These are phyloP conservation scores for Solanum pinnatisectum DNA, from an alignment of 257 asterid genomes.

Conservation along the genomic window DNA sequence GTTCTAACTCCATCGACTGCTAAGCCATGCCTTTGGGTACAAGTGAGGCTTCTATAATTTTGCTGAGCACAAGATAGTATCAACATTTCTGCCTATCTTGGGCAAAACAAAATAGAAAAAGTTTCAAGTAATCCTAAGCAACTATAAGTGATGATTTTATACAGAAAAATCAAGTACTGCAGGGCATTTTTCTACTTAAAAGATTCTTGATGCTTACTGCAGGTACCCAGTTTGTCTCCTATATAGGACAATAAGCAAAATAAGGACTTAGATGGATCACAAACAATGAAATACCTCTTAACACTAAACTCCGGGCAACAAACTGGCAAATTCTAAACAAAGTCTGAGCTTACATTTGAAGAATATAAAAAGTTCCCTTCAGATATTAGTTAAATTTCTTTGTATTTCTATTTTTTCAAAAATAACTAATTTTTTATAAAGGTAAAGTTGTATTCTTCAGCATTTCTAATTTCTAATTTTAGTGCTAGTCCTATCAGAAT, in stretches of 20 bases:
- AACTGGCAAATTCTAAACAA: neutral
- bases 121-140: neutral
- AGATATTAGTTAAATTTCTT: neutral
- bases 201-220: neutral
- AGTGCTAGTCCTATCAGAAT: neutral
- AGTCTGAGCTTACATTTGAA: neutral
- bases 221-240: neutral
- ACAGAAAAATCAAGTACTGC: neutral
- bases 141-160: neutral
- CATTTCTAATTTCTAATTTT: neutral
- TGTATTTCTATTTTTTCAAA: neutral
- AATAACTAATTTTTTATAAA: too few relatives aligned
- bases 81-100: neutral
- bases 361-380: neutral
- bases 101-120: neutral
- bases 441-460: too few relatives aligned
- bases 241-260: neutral
- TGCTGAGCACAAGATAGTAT: neutral
- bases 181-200: neutral
- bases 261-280: neutral
- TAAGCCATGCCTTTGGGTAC: neutral
- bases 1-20: neutral
- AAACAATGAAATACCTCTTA: neutral
- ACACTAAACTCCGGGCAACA: neutral
- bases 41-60: neutral